Base-by-base conservation (phyloP, 2,329 filamentous ascomycete genomes). In the Penicillium rolfsii region DNA sequence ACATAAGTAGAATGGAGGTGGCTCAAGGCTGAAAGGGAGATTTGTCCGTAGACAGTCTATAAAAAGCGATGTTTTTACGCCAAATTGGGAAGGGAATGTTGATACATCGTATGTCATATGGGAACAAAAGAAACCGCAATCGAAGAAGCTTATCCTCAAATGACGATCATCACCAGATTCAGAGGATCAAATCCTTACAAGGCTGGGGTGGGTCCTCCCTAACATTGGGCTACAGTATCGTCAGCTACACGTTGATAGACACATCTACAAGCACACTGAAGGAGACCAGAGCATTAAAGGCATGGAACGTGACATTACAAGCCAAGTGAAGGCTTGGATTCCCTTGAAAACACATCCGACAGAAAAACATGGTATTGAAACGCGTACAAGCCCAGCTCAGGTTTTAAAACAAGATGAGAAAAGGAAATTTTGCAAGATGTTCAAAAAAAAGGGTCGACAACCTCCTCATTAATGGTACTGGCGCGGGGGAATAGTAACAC, bases 241-340 rank as follows among this genome's bases (percentile, higher is more conserved):
- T 1, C 38, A n/a, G 5, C 16, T 41, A 26, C 12, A 24, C 5
- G 12, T 26, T 5, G 3, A n/a, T 26, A 12, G 2, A 5, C n/a
- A 41, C n/a, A 36, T 30, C 36, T 43, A 43, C 26, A 41, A 26
- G 48, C 26, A 50, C 9, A 46, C 36, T 19, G 4, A n/a, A 28
- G 19, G 24, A 14, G 22, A 52, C 19, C n/a, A 19, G 46, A 50
- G 49, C 59, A 50, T 58, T 26, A 63, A 57, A 57, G 52, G 45
- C 52, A 57, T 60, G 40, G 52, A 48, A 55, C 46, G 54, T 64
- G 58, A 58, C 62, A 66, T 66, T 65, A 66, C 64, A 63, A 66
- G 56, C 58, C 61, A 53, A 55, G 36, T 41, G 50, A 61, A 19
- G 52, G 36, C 62, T 63, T 63, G 60, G 50, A 60, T 58, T 59